A percentile compares a stretch with the other conserved stretches of the same genome.
These are phyloP conservation scores for Colletotrichum graminicola DNA, from an alignment of 2,329 filamentous ascomycete genomes.

Conservation along the genomic window DNA sequence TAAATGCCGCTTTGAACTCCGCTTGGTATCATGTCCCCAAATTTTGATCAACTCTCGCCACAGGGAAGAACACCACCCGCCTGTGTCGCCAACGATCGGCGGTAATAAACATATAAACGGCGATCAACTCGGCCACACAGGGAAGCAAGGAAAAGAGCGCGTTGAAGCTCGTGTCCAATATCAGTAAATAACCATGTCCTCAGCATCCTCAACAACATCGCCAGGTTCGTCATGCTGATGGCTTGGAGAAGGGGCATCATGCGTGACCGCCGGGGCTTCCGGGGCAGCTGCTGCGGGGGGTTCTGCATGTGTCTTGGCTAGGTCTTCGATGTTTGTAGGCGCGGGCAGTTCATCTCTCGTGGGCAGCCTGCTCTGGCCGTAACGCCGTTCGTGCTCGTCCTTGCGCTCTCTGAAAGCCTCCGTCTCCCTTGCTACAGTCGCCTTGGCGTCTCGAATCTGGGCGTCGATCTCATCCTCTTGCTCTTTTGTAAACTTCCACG, in stretches of 20 bases:
- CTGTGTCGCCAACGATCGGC: neutral
- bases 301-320: constrained; percentile 51
- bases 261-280: constrained; percentile 51
- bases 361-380: constrained; percentile 44
- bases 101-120: neutral
- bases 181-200: constrained; percentile 92
- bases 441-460: constrained; percentile 76
- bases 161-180: constrained; percentile 10
- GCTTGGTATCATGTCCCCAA: constrained; percentile 33
- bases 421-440: constrained; percentile 72
- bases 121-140: neutral
- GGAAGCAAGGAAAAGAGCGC: neutral
- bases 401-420: constrained; percentile 70
- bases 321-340: constrained; percentile 48
- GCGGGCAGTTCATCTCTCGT: constrained; percentile 49
- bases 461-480: constrained; percentile 79
- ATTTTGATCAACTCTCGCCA: constrained; percentile 4
- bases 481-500: constrained; percentile 78
- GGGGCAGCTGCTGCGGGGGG: constrained; percentile 51
- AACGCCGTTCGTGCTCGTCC: constrained; percentile 52
- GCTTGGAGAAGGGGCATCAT: constrained; percentile 50
- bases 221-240: constrained; percentile 75
- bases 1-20: constrained; percentile 34
- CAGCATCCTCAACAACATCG: constrained; percentile 84
- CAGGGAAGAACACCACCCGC: neutral